These are phyloP conservation scores for Marsdenia floribunda DNA, from an alignment of 257 asterid genomes.

Conservation along the genomic window DNA sequence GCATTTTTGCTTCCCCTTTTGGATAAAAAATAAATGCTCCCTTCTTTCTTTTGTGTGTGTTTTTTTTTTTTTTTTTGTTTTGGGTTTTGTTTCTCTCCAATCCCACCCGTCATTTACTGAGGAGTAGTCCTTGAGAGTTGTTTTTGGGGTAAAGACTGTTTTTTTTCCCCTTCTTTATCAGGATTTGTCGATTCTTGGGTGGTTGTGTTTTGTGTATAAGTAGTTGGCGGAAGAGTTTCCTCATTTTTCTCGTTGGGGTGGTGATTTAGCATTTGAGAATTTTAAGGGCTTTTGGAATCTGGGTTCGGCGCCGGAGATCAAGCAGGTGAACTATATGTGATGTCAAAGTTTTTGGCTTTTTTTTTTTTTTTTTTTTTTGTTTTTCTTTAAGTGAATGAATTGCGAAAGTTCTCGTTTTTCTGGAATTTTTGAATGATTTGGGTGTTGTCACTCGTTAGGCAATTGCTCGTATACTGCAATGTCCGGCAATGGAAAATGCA, in stretches of 20 bases:
- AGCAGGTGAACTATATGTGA: slow-evolving; percentile 29
- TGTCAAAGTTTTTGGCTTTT: neutral
- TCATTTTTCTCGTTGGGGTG: neutral
- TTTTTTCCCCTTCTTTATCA: neutral
- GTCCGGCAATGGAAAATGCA: neutral
- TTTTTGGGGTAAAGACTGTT: neutral
- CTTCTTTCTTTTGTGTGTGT: too few species aligned
- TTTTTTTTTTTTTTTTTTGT: neutral
- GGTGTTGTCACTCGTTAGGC: neutral
- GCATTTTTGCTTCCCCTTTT: too few species aligned
- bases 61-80: too few species aligned
- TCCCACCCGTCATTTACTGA: neutral
- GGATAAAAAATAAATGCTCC: too few species aligned
- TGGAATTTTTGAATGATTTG: neutral
- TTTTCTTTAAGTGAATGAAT: neutral
- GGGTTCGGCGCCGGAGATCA: slow-evolving; percentile 20
- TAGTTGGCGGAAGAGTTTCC: neutral
- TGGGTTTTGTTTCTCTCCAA: slow-evolving; percentile 2
- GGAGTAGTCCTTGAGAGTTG: neutral
- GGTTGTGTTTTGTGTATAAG: neutral
- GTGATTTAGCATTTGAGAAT: slow-evolving; percentile 15
- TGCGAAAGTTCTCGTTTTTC: neutral
- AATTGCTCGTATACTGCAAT: neutral
- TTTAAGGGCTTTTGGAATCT: slow-evolving; percentile 22
- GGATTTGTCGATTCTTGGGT: neutral